A percentile compares a stretch with the other conserved stretches of the same genome.
phyloP scores from a whole-genome alignment of 345 rosid genomes.

The Acer negundo region DNA sequence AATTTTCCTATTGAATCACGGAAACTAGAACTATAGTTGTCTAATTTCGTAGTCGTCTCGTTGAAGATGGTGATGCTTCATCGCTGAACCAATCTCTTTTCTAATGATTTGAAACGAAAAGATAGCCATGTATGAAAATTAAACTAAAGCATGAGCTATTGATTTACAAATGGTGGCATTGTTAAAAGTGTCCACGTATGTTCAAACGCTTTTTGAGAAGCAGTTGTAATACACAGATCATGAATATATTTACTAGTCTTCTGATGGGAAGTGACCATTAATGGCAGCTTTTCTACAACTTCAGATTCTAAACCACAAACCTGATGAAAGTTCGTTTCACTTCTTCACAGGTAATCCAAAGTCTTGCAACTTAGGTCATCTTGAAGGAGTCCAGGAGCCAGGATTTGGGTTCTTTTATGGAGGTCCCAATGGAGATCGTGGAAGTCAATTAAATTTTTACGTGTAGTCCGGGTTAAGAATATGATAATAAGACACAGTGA shows the following conservation, averaged over 20 bases:
- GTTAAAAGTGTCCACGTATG: not conserved
- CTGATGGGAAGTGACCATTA: too few relatives aligned
- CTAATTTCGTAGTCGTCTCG: conserved; percentile 11
- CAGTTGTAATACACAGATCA: not conserved
- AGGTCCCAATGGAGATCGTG: too few relatives aligned
- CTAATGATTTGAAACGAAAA: not conserved
- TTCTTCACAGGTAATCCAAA: too few relatives aligned
- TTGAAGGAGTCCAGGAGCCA: too few relatives aligned
- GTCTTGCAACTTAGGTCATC: too few relatives aligned
- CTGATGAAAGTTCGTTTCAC: too few relatives aligned
- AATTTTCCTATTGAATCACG: not conserved
- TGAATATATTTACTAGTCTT: not conserved
- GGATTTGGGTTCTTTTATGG: too few relatives aligned
- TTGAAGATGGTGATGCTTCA: conserved; percentile 45
- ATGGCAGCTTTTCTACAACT: not conserved
- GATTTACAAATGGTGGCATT: not conserved
- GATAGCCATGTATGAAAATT: not conserved
- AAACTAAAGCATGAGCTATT: not conserved
- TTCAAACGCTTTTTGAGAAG: not conserved
- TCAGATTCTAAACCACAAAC: not conserved
- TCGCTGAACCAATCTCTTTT: conserved; percentile 40
- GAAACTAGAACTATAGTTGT: not conserved
- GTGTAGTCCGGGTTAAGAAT: too few relatives aligned
- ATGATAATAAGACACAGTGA: too few relatives aligned
- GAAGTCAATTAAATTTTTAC: too few relatives aligned